A percentile compares a stretch with the other conserved stretches of the same genome.
These are phyloP conservation scores for Kwoniella sp. DNA, from an alignment of 768 basidiomycete species.

Conservation along the genomic window DNA sequence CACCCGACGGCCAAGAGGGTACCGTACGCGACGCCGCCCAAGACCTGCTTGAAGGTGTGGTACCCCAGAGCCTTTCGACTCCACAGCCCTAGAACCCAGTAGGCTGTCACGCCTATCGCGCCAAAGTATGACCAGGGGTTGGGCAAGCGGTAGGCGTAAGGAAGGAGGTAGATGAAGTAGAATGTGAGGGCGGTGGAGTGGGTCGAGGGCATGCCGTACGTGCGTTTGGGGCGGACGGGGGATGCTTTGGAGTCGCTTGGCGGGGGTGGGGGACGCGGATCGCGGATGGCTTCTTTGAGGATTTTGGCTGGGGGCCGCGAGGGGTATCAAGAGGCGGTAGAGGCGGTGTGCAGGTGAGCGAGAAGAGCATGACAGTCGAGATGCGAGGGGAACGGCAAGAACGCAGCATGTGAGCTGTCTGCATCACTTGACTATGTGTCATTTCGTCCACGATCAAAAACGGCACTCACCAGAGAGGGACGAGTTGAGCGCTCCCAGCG, in stretches of 20 bases:
- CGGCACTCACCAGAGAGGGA: slow-evolving; percentile 45
- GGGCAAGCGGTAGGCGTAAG: slow-evolving; percentile 22
- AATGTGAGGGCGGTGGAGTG: slow-evolving; percentile 53
- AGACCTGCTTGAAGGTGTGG: slow-evolving; percentile 41
- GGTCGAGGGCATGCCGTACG: slow-evolving; percentile 55
- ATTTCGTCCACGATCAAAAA: not conserved
- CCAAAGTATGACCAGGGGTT: not conserved
- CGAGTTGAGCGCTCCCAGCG: slow-evolving; percentile 48
- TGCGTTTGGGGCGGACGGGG: slow-evolving; percentile 44
- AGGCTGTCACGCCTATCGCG: slow-evolving; percentile 10
- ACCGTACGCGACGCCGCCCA: slow-evolving; percentile 33
- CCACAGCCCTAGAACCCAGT: slow-evolving; percentile 39
- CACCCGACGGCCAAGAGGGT: slow-evolving; percentile 24
- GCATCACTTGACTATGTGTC: not conserved
- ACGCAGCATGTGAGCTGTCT: too few relatives aligned
- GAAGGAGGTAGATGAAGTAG: slow-evolving; percentile 50
- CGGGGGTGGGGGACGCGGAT: slow-evolving; percentile 44
- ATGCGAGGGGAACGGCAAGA: not conserved
- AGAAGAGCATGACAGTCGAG: too few relatives aligned
- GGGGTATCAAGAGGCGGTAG: too few relatives aligned
- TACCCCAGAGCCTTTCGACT: slow-evolving; percentile 43
- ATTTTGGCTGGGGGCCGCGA: slow-evolving; percentile 53
- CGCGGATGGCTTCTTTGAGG: slow-evolving; percentile 49
- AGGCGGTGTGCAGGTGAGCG: too few relatives aligned
- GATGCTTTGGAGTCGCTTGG: slow-evolving; percentile 15